A percentile compares a stretch with the other conserved stretches of the same genome.
Evolutionary conservation across 2,329 filamentous ascomycete species (phyloP).

Genomic region (Ceratocystis cubensis): DNA sequence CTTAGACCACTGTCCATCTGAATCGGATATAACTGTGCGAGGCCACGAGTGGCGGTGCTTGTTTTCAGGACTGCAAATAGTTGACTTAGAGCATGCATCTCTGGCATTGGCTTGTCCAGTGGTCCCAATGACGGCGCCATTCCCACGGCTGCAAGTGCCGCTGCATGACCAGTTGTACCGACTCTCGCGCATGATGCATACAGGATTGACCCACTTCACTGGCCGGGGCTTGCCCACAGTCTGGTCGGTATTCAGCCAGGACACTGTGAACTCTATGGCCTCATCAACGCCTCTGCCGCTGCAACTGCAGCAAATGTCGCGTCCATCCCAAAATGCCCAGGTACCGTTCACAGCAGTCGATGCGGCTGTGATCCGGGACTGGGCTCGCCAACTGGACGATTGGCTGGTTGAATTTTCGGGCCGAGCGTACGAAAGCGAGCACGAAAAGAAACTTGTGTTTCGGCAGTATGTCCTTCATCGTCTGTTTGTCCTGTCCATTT

Average conservation of each 20-base stretch:
- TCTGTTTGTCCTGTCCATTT: constrained; percentile 33
- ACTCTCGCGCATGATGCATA: constrained; percentile 36
- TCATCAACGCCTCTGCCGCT: constrained; percentile 19
- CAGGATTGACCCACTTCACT: constrained; percentile 32
- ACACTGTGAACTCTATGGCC: not conserved
- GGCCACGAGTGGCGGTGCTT: constrained; percentile 31
- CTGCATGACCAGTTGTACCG: constrained; percentile 32
- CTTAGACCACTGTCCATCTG: constrained; percentile 32
- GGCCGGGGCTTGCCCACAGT: constrained; percentile 33
- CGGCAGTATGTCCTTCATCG: constrained; percentile 32
- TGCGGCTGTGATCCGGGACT: constrained; percentile 32
- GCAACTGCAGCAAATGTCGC: not conserved
- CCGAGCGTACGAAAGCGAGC: constrained; percentile 15
- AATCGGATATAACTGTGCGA: constrained; percentile 27
- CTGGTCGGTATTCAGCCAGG: constrained; percentile 30
- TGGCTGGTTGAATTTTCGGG: constrained; percentile 33
- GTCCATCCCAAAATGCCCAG: constrained; percentile 16
- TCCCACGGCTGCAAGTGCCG: constrained; percentile 29
- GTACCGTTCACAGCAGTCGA: constrained; percentile 30
- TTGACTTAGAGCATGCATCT: constrained; percentile 35
- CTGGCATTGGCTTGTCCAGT: constrained; percentile 33
- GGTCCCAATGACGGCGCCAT: constrained; percentile 31
- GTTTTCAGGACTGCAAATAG: constrained; percentile 32
- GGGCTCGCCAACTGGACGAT: constrained; percentile 32
- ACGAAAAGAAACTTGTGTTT: constrained; percentile 16